Base-by-base conservation (phyloP, 1,284 basidiomycete species). In the Moniliophthora roreri region DNA sequence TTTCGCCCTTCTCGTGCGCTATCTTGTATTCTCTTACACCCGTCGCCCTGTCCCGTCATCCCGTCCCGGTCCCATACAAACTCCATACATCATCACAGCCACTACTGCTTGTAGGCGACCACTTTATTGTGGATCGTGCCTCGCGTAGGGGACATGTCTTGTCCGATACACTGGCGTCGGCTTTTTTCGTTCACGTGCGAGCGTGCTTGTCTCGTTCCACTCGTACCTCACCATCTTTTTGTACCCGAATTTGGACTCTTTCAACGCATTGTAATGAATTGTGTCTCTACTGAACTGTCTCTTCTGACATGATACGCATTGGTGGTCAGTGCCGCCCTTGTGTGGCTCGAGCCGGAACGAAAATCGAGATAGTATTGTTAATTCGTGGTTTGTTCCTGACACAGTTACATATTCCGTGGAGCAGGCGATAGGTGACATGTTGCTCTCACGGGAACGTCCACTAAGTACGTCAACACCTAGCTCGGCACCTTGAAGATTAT, bases 101-200 rank as follows among this genome's bases (percentile, higher is more conserved):
- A 15, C 26, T 16, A 10, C 73, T 71, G 76, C 77, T 82, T 63
- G 79, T 62, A 81, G 79, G 79, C 77, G 81, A 85, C 82, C 84
- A 80, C 85, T 87, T 89, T 54, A 67, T 63, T 87, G 86, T 79
- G 84, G 84, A 80, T 72, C 82, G 82, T 84, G 77, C 76, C 78
- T 84, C 79, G 81, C 78, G 72, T 74, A 79, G 16, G 21, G 28
- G 28, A n/a, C n/a, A 32, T 32, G 28, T 32, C 28, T 15, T 67
- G 72, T 51, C 85, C 85, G 70, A 87, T 67, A 87, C 87, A 85
- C 74, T 66, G 84, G 85, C 84, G 67, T 78, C 77, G 70, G 40
- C 18, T 46, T 55, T 53, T 61, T 65, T 58, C 41, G 60, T 59
- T 16, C 16, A 16, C 44, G 24, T 11, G 28, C 28, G 28, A 11